phyloP scores from a whole-genome alignment of 768 basidiomycete genomes.

The Suillus fuscotomentosus region DNA sequence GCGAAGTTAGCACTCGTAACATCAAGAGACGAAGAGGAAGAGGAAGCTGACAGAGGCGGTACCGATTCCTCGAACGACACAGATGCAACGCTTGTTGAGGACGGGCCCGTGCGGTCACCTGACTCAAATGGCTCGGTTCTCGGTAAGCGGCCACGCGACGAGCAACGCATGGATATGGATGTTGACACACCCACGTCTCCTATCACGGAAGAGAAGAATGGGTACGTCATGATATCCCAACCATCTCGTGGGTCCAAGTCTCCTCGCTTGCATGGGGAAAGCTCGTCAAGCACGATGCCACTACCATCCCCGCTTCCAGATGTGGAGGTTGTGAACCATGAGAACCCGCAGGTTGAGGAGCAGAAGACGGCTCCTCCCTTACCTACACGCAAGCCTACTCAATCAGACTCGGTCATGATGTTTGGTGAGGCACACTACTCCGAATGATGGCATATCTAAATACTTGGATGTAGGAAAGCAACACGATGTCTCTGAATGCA shows the following conservation, averaged over 20 bases:
- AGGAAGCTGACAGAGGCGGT: constrained; percentile 66
- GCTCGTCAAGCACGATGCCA: constrained; percentile 29
- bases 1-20: constrained; percentile 92
- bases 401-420: constrained; percentile 82
- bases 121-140: constrained; percentile 54
- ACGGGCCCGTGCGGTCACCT: constrained; percentile 43
- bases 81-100: constrained; percentile 86
- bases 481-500: constrained; percentile 97
- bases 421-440: constrained; percentile 56
- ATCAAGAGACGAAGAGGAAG: constrained; percentile 86
- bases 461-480: constrained; percentile 65
- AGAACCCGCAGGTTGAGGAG: constrained; percentile 20
- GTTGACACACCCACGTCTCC: constrained; percentile 28
- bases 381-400: constrained; percentile 50
- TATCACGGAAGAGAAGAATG: constrained; percentile 38
- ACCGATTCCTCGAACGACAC: constrained; percentile 86
- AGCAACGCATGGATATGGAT: constrained; percentile 58
- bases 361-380: constrained; percentile 51
- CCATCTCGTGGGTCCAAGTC: constrained; percentile 35
- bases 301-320: constrained; percentile 28
- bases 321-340: constrained; percentile 25
- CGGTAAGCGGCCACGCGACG: constrained; percentile 65
- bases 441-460: constrained; percentile 1
- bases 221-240: constrained; percentile 40
- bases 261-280: constrained; percentile 27